Evolutionary conservation across 225 moss, liverwort and hornwort species (phyloP).

Genomic region (Anthoceros angustus): DNA sequence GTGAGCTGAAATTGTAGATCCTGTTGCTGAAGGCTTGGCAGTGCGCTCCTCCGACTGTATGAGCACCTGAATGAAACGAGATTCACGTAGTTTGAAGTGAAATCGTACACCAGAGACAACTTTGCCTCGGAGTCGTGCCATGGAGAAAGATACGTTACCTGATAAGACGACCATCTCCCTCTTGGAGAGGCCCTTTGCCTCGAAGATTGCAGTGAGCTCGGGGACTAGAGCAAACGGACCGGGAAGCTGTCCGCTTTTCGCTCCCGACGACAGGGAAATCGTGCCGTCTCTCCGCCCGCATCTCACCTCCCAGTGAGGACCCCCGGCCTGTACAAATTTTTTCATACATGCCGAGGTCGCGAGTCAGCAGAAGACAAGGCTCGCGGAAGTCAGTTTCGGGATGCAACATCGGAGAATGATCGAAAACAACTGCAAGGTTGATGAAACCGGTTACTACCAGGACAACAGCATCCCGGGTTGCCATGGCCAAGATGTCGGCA

Average conservation of each 20-base stretch:
- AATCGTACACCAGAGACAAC: no score
- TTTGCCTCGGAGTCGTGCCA: neutral
- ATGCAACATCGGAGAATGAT: no score
- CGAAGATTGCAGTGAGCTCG: neutral
- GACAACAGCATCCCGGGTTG: neutral
- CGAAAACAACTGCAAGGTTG: no score
- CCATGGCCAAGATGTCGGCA: neutral
- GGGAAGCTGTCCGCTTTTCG: neutral
- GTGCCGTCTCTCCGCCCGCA: neutral
- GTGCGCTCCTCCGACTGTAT: neutral
- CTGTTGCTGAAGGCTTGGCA: neutral
- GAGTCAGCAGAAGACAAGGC: no score
- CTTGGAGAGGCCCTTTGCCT: neutral
- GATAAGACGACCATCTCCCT: neutral
- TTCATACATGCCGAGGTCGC: neutral
- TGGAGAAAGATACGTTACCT: neutral
- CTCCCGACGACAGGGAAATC: neutral
- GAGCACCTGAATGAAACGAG: neutral
- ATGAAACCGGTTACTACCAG: neutral
- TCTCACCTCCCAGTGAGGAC: neutral
- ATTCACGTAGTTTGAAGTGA: neutral
- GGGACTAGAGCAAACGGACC: neutral
- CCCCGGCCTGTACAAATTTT: neutral
- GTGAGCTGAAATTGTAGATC: neutral
- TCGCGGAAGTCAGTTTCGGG: no score